Base-by-base conservation (phyloP, 352 stramenopile genomes). In the Thalassiosira delicatula region DNA sequence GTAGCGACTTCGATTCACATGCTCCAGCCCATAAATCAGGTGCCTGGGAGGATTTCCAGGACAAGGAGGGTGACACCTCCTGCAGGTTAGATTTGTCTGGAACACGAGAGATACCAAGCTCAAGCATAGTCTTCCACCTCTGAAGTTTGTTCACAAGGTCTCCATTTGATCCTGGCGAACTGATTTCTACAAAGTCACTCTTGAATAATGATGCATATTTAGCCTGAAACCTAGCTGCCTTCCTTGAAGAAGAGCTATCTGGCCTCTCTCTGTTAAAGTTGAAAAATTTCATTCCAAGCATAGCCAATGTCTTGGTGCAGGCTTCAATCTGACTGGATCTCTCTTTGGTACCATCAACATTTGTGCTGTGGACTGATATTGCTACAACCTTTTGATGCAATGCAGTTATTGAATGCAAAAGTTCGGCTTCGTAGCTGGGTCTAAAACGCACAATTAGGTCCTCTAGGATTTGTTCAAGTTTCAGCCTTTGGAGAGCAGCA, bases 381-480 rank as follows among this genome's bases (percentile, higher is more conserved):
- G 81, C 63, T 54, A 88, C 82, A 53, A 78, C 84, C 44, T 91
- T 98, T 68, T 98, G 90, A n/a, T 98, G 84, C 51, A 99, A 89
- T 60, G 96, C 96, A 67, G 97, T 94, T 27, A 99, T 96, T 1
- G 96, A 97, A 3, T 95, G 97, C 17, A 99, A 90, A 68, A 99
- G 91, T 84, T 99, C 97, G 84, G 99, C 96, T 85, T 98, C 96
- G 3, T 97, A 97, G 63, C 97, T 97, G 17, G 96, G 96, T 0
- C 97, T 95, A 79, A 99, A 99, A 46, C 96, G 96, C 3, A 97
- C 96, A 82, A 99, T 99, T 79, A 99, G 94, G 80, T 99, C 97
- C 89, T 99, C 97, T 33, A 99, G 88, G 85, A 99, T 98, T 33
- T 94, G 96, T 90, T 99, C 97, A 90, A 99, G 78, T 95, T 94